Conservation (phyloP, 176 grass and related monocot species). For the Aechmea fasciata region DNA sequence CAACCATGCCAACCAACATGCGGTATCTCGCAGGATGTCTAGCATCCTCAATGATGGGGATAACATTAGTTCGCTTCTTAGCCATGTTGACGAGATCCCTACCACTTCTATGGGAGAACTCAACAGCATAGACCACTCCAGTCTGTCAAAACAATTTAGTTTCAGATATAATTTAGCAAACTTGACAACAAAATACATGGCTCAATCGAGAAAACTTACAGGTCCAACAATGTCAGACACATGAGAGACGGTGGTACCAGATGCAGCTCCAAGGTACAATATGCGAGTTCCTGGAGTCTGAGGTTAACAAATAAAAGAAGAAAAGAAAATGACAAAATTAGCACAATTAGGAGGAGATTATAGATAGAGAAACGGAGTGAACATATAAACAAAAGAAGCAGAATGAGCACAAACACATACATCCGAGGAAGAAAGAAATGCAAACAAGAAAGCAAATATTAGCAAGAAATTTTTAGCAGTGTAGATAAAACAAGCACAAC, state of each 20-base stretch:
- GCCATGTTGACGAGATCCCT: conserved; percentile 94
- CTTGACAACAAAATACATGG: neutral
- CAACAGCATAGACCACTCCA: conserved; percentile 81
- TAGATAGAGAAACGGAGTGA: neutral
- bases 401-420: too few relatives aligned
- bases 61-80: conserved; percentile 94
- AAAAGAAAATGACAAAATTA: too few relatives aligned
- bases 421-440: too few relatives aligned
- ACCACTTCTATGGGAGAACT: conserved; percentile 94
- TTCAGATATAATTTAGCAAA: neutral
- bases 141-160: conserved; percentile 17
- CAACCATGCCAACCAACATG: conserved; percentile 95
- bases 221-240: conserved; percentile 88
- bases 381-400: too few relatives aligned
- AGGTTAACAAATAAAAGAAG: too few relatives aligned
- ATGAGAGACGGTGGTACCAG: conserved; percentile 73
- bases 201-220: conserved; percentile 19
- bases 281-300: conserved; percentile 67
- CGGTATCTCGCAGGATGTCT: conserved; percentile 76
- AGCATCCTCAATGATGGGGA: conserved; percentile 93
- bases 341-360: neutral
- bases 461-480: neutral
- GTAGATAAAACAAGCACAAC: neutral
- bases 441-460: too few relatives aligned
- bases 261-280: conserved; percentile 86